Conservation (phyloP, 441 rosid genomes). For the Populus hybrid region DNA sequence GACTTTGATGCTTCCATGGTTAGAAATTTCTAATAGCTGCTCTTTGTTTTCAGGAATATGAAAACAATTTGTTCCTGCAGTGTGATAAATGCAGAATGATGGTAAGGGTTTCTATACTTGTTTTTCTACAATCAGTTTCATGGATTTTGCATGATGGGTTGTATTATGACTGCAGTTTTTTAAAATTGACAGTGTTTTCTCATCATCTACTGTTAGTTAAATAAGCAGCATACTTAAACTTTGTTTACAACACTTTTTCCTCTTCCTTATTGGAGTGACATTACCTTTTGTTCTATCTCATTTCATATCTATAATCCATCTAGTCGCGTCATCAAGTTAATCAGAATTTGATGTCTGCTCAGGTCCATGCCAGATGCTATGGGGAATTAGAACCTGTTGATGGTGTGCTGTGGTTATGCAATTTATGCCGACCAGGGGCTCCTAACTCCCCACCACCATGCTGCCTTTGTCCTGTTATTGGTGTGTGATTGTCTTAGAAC, state of each 20-base stretch:
- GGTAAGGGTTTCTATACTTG: conserved; percentile 50
- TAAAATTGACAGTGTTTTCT: not conserved
- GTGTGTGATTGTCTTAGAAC: conserved; percentile 35
- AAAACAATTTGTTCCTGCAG: conserved; percentile 94
- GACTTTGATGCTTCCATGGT: not conserved
- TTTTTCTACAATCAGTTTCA: conserved; percentile 13
- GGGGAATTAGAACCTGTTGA: conserved; percentile 90
- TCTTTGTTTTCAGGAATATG: conserved; percentile 68
- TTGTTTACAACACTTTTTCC: not conserved
- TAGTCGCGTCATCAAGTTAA: conserved; percentile 24
- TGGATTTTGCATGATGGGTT: conserved; percentile 16
- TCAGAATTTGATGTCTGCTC: conserved; percentile 26
- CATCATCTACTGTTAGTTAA: not conserved
- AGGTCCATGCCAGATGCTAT: conserved; percentile 99
- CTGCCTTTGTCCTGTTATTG: conserved; percentile 96
- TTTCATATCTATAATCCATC: not conserved
- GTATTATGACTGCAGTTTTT: not conserved
- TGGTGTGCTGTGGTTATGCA: conserved; percentile 92
- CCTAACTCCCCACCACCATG: conserved; percentile 78
- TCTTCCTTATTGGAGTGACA: not conserved
- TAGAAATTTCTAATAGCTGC: not conserved
- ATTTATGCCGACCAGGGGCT: conserved; percentile 87
- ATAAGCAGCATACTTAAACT: not conserved
- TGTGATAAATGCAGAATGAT: conserved; percentile 99
- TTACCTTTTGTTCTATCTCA: not conserved